Base-by-base conservation (phyloP, 345 rosid genomes). In the Conringia planisiliqua region DNA sequence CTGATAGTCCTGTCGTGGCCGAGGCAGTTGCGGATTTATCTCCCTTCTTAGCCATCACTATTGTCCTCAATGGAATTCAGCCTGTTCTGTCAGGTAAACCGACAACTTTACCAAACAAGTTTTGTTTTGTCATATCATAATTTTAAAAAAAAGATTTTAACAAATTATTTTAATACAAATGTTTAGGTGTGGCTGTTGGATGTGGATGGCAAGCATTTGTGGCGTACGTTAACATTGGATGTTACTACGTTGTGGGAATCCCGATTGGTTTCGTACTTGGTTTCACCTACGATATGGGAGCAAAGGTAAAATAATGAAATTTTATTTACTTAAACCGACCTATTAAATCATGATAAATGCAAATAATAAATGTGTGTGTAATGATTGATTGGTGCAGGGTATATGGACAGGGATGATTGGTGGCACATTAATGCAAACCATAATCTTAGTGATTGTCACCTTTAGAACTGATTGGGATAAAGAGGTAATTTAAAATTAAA, bases 171-270 rank as follows among this genome's bases (percentile, higher is more conserved):
- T 55, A 1, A 29, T 14, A 30, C 61, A 30, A n/a, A 56, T n/a
- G 0, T 7, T 6, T 57, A 73, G 94, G 97, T 20, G 97, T 89
- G 47, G 96, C 91, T 33, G 93, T 88, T 17, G 97, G 93, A 1
- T 88, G 93, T 52, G 93, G 95, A 72, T 89, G 97, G 96, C 93
- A 91, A 79, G 90, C 95, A 11, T 83, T 89, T 81, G 93, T 92
- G 11, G 97, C 97, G 4, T 92, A 86, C 26, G 91, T 92, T 0
- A 91, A 89, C 42, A 82, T 89, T 5, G 97, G 89, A 16, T 89
- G 96, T 57, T 92, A 88, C 72, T 88, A 88, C 77, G 1, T 89
- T 6, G 75, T 89, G 27, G 93, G 93, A 2, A 57, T 88, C 13
- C 97, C 93, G 0, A 10, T 87, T 2, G 97, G 94, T 0, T 82